Base-by-base conservation (phyloP, 139 green algal genomes). In the Gonium pectorale region DNA sequence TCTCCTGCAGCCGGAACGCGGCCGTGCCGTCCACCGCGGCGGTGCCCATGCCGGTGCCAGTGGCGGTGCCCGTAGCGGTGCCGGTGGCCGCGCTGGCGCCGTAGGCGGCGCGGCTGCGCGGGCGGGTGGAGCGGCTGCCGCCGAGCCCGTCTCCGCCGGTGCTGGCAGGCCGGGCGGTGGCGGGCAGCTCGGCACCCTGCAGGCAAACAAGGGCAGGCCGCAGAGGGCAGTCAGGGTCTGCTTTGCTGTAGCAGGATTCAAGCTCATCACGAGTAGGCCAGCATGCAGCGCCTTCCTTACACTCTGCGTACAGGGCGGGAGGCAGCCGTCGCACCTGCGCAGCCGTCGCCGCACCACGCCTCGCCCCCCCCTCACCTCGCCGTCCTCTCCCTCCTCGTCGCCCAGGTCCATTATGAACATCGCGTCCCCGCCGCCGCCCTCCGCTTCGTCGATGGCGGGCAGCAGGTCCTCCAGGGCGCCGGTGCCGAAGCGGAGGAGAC, bases 381-480 rank as follows among this genome's bases (percentile, higher is more conserved):
- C 62, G 63, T 35, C 35, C 66, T 56, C 46, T 24, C 13, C 69
- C 60, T 27, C 46, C 29, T 79, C 72, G 22, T 78, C 69, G n/a
- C 21, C 44, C 69, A 43, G 22, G n/a, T 78, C 69, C 44, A 29
- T 27, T 6, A 62, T 33, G 41, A 33, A 15, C 38, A 80, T 46
- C 27, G 3, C 1, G 22, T 69, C 41, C 26, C 70, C 56, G 26
- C 29, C 49, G 38, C 38, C 27, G n/a, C 68, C 41, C 7, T 51
- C 64, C 33, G 67, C 54, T 13, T 79, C 74, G 2, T 81, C 73
- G 7, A 87, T 67, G 37, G 81, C 73, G 33, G 86, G 86, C 66
- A 90, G 80, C 33, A 90, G 80, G 86, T 90, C 86, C 26, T 69
- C 80, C 21, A 90, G 72, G 44, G 71, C 51, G 41, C 86, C 86